phyloP scores from a whole-genome alignment of 1,139 yeast species.

The Saccharomycopsis phalli region DNA sequence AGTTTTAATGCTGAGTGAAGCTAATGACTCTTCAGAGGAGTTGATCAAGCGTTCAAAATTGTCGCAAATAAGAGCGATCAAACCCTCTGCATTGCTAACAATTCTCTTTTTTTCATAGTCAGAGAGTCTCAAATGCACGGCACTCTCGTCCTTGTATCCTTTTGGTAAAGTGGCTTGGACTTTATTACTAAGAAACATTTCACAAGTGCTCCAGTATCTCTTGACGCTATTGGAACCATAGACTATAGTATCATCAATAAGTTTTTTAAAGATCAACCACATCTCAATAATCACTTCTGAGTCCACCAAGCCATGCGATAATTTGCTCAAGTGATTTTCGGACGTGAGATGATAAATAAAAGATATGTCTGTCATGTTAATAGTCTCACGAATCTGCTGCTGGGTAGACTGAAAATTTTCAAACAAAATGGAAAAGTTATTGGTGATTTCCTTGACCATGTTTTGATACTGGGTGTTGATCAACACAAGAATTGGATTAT shows the following conservation, averaged over 20 bases:
- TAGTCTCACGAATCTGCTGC: constrained; percentile 27
- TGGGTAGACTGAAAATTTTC: constrained; percentile 31
- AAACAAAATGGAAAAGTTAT: constrained; percentile 27
- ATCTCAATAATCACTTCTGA: constrained; percentile 39
- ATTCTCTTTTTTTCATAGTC: constrained; percentile 31
- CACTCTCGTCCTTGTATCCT: constrained; percentile 36
- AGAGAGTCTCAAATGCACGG: constrained; percentile 29
- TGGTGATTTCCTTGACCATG: constrained; percentile 32
- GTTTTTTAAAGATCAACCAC: constrained; percentile 44
- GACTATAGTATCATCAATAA: constrained; percentile 34
- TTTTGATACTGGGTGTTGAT: constrained; percentile 38
- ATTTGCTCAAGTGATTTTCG: constrained; percentile 10
- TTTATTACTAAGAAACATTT: constrained; percentile 37
- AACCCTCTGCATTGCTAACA: constrained; percentile 30
- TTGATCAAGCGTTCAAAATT: constrained; percentile 31
- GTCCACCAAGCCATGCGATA: constrained; percentile 31
- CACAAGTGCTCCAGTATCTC: constrained; percentile 36
- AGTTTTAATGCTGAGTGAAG: constrained; percentile 11
- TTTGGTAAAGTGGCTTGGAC: constrained; percentile 34
- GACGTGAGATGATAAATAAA: constrained; percentile 21
- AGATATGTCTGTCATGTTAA: constrained; percentile 24
- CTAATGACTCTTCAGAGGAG: constrained; percentile 28
- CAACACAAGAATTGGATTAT: constrained; percentile 62
- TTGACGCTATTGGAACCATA: constrained; percentile 21
- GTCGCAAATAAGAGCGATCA: constrained; percentile 29